Base-by-base conservation (phyloP, 2,329 filamentous ascomycete species). In the Xylariaceae sp. region DNA sequence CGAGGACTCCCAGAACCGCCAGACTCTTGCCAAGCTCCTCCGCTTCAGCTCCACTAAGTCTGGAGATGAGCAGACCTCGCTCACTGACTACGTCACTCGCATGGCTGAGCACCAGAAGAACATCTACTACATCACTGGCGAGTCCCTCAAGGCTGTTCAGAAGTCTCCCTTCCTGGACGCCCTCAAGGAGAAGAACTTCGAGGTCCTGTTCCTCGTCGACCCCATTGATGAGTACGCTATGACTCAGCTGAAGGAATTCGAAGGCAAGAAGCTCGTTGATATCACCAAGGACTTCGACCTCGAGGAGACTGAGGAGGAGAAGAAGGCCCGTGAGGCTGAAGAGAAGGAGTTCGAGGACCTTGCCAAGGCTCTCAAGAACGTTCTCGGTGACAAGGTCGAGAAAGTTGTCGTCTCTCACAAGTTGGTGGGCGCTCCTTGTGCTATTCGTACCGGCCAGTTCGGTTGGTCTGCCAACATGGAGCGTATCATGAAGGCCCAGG, bases 231-330 rank as follows among this genome's bases (percentile, higher is more conserved):
- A 97, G 87, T 97, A 97, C 73, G 93, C 93, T 76, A 96, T 97
- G 89, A 97, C 92, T 66, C 92, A 97, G 83, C 88, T 97, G 77
- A 99, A 99, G 89, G 94, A 99, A 81, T 99, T 96, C 70, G 94
- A 99, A 73, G 89, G 90, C 82, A 99, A 97, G 92, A 99, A 99
- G 87, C 89, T 99, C 48, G 92, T 99, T 69, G 94, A 99, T 73
- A 97, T 99, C 80, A 99, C 94, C 84, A 99, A 99, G 89, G 94
- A 99, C 84, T 99, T 99, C 74, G 94, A 99, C 81, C 90, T 99
- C 57, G 94, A 99, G 87, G 94, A 99, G 89, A 95, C 91, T 46
- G 94, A 99, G 31, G 94, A 99, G 72, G 94, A 99, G 90, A 99
- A 97, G 92, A 88, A 86, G 73, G 76, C 86, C 66, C 94, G 94